Percentiles rank a stretch among this genome's conserved stretches.
Conservation (phyloP, 2,329 filamentous ascomycete genomes). For the Stachybotrys chlorohalonatus region DNA sequence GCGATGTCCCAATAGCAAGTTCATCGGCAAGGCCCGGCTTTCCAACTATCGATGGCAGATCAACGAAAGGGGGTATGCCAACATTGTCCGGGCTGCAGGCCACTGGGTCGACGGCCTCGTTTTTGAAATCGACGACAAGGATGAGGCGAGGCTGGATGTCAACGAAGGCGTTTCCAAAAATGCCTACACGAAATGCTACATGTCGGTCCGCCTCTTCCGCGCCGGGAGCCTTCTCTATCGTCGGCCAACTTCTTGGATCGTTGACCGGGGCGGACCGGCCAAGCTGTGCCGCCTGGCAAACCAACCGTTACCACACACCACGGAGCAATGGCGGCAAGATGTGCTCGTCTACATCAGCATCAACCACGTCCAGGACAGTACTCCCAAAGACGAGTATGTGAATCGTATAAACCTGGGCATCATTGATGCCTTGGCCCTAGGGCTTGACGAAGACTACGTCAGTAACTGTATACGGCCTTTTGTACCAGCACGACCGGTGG, state of each 20-base stretch:
- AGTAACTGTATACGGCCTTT: constrained; percentile 26
- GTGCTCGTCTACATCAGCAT: constrained; percentile 31
- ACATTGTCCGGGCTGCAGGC: constrained; percentile 24
- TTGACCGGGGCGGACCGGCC: constrained; percentile 23
- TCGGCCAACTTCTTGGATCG: constrained; percentile 26
- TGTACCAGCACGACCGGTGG: constrained; percentile 14
- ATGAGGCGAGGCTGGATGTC: constrained; percentile 29
- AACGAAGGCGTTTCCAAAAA: constrained; percentile 30
- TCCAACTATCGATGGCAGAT: constrained; percentile 33
- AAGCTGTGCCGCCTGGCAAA: constrained; percentile 13
- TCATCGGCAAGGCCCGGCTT: constrained; percentile 29
- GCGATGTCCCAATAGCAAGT: constrained; percentile 30
- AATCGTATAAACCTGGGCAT: constrained; percentile 28
- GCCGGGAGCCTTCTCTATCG: constrained; percentile 23
- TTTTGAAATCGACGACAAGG: constrained; percentile 26
- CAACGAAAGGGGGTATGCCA: constrained; percentile 37
- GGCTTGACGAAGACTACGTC: constrained; percentile 25
- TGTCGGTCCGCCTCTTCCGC: constrained; percentile 21
- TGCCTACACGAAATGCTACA: constrained; percentile 26
- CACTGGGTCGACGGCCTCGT: constrained; percentile 30
- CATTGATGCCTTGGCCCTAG: constrained; percentile 23
- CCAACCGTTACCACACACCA: constrained; percentile 3
- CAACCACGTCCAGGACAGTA: constrained; percentile 20
- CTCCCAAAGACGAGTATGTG: constrained; percentile 29
- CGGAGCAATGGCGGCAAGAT: constrained; percentile 13